phyloP scores from a whole-genome alignment of 129 eudicot genomes.

The Dittrichia graveolens region DNA sequence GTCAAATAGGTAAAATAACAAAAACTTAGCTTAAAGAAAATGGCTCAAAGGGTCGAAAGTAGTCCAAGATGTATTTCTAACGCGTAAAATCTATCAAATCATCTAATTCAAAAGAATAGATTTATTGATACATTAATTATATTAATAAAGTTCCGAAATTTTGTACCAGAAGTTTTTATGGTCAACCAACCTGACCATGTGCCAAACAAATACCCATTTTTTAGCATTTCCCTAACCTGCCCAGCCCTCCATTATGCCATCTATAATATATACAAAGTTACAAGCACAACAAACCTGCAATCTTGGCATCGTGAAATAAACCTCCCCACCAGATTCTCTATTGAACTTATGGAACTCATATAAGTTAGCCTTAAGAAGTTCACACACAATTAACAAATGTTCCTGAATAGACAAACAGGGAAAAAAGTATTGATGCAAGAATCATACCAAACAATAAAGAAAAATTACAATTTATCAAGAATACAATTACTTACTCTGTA shows the following conservation, averaged over 20 bases:
- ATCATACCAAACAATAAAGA: neutral
- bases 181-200: neutral
- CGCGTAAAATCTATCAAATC: neutral
- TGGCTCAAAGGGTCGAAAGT: neutral
- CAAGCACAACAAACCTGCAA: conserved; percentile 59
- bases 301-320: conserved; percentile 95
- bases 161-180: neutral
- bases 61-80: neutral
- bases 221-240: neutral
- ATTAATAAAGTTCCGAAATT: neutral
- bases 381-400: conserved; percentile 87
- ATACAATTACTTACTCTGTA: conserved; percentile 70
- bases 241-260: neutral
- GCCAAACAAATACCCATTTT: neutral
- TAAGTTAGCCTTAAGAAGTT: conserved; percentile 87
- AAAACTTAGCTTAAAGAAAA: neutral
- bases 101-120: neutral
- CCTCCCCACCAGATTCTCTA: conserved; percentile 96
- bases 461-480: neutral
- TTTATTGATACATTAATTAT: neutral
- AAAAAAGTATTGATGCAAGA: conserved; percentile 13
- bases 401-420: conserved; percentile 53
- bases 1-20: neutral
- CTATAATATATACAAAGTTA: conserved; percentile 1
- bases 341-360: conserved; percentile 90